Evolutionary conservation across 1,284 basidiomycete species (phyloP).

Genomic region (Apiotrichum gamsii): DNA sequence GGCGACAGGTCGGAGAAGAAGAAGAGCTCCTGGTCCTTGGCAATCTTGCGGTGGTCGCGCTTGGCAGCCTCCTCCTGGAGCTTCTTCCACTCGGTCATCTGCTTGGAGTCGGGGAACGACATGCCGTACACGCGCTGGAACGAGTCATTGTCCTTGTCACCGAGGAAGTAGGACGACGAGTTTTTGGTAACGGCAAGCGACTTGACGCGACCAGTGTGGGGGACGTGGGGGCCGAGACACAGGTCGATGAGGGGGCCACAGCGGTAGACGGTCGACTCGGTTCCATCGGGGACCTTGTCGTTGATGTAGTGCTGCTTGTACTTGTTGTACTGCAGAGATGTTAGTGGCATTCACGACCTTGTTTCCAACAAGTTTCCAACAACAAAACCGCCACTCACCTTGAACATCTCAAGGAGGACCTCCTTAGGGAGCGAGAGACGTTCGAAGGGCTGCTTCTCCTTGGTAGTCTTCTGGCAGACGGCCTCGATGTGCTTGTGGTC

Average conservation of each 20-base stretch:
- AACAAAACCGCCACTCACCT: conserved; percentile 55
- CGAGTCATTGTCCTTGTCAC: conserved; percentile 87
- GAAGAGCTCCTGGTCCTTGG: conserved; percentile 94
- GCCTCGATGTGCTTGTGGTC: conserved; percentile 91
- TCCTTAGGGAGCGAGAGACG: conserved; percentile 90
- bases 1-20: conserved; percentile 97
- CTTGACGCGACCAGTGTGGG: conserved; percentile 97
- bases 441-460: conserved; percentile 97
- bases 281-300: conserved; percentile 91
- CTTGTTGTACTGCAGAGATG: conserved; percentile 86
- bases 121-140: conserved; percentile 97
- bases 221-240: conserved; percentile 94
- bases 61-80: conserved; percentile 96
- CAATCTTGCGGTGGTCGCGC: conserved; percentile 94
- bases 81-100: conserved; percentile 89
- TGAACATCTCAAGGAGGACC: conserved; percentile 92
- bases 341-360: no score
- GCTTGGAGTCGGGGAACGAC: conserved; percentile 97
- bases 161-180: conserved; percentile 97
- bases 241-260: conserved; percentile 99
- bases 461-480: conserved; percentile 76
- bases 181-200: conserved; percentile 95
- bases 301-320: conserved; percentile 97
- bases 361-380: no score
- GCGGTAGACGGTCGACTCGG: conserved; percentile 95